Evolutionary conservation across 208 protist species (phyloP).

Genomic region (Balamuthia mandrillaris): DNA sequence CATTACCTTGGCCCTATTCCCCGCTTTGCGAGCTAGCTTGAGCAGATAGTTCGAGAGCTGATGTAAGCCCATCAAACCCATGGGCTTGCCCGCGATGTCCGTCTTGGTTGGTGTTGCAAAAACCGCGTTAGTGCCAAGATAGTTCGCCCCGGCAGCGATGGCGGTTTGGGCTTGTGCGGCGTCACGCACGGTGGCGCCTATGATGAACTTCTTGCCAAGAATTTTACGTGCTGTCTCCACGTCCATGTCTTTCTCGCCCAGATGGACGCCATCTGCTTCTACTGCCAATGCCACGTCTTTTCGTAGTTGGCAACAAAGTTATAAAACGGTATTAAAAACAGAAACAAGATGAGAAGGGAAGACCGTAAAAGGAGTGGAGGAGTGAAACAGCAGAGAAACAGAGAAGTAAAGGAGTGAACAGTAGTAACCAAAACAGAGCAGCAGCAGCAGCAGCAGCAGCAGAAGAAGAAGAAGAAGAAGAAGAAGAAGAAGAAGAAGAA

Average conservation of each 20-base stretch:
- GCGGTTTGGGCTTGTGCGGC: neutral
- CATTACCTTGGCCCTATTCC: neutral
- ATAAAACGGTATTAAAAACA: too few relatives aligned
- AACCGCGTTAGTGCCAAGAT: conserved; percentile 40
- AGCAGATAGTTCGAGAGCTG: neutral
- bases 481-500: too few relatives aligned
- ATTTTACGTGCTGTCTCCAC: neutral
- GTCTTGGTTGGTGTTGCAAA: conserved; percentile 31
- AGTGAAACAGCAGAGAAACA: too few relatives aligned
- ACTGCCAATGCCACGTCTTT: conserved; percentile 37
- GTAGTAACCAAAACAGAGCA: too few relatives aligned
- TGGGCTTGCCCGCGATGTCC: conserved; percentile 8
- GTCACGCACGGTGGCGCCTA: conserved; percentile 25
- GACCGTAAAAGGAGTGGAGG: too few relatives aligned
- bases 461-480: too few relatives aligned
- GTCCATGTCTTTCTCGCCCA: conserved; percentile 40
- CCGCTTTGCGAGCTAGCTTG: neutral
- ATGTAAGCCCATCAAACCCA: neutral
- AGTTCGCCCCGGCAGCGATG: conserved; percentile 21
- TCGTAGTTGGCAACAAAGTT: too few relatives aligned
- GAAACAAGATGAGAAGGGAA: too few relatives aligned
- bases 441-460: too few relatives aligned
- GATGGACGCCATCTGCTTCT: conserved; percentile 48
- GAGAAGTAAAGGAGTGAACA: too few relatives aligned
- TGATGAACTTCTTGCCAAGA: neutral